Evolutionary conservation across 805 yeast genomes (phyloP).

Genomic region (Lachancea cidri): DNA sequence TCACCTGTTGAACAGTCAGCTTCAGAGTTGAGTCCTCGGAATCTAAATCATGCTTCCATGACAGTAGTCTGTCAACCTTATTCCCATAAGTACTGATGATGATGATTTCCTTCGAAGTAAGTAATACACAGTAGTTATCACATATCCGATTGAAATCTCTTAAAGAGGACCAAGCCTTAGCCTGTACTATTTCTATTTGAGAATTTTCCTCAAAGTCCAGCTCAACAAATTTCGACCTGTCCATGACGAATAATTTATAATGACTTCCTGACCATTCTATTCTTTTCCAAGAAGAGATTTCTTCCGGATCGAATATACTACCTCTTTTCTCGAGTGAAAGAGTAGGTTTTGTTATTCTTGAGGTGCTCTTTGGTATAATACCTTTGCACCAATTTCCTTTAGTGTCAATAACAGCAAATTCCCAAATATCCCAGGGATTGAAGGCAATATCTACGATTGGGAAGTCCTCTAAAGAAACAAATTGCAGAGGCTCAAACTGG

Average conservation of each 20-base stretch:
- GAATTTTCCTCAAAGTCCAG: conserved; percentile 30
- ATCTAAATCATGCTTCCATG: conserved; percentile 70
- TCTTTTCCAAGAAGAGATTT: conserved; percentile 52
- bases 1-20: conserved; percentile 31
- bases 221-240: conserved; percentile 40
- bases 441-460: conserved; percentile 43
- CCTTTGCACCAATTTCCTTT: conserved; percentile 49
- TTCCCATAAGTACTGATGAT: conserved; percentile 39
- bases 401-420: conserved; percentile 43
- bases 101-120: conserved; percentile 64
- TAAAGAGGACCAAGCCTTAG: conserved; percentile 50
- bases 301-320: conserved; percentile 40
- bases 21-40: conserved; percentile 49
- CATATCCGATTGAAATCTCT: conserved; percentile 39
- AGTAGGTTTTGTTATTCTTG: conserved; percentile 9
- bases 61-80: conserved; percentile 43
- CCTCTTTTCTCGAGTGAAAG: conserved; percentile 18
- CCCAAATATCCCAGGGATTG: conserved; percentile 38
- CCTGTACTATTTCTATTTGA: conserved; percentile 38
- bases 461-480: conserved; percentile 26
- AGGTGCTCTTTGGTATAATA: conserved; percentile 21
- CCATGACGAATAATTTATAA: conserved; percentile 32
- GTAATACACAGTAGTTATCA: conserved; percentile 41
- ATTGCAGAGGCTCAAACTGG: conserved; percentile 19
- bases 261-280: conserved; percentile 41